A percentile compares a stretch with the other conserved stretches of the same genome.
These are phyloP conservation scores for Apiotrichum laibachii DNA, from an alignment of 1,284 basidiomycete genomes.

Conservation along the genomic window DNA sequence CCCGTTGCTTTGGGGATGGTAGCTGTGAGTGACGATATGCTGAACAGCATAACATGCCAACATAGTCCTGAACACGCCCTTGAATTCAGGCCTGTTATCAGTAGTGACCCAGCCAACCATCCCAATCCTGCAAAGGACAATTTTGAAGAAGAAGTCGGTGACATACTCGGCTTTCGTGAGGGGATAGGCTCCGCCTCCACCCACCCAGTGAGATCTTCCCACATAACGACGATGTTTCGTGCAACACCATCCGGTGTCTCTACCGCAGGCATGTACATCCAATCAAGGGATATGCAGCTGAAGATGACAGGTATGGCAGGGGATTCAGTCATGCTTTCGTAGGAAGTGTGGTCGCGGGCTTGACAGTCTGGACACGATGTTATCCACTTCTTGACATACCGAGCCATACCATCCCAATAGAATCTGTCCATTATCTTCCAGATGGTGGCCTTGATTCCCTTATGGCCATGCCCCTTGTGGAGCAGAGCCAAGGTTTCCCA, in stretches of 20 bases:
- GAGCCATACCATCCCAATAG: conserved; percentile 2
- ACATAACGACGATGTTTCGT: background rate
- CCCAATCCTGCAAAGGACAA: background rate
- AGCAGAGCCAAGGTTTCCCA: background rate
- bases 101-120: conserved; percentile 1
- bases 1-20: conserved; percentile 10
- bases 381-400: background rate
- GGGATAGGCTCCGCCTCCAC: background rate
- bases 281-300: conserved; percentile 8
- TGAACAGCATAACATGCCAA: background rate
- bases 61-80: background rate
- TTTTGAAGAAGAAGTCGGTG: background rate
- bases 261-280: conserved; percentile 6
- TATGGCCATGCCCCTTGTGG: background rate
- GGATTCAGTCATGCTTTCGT: background rate
- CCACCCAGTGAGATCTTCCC: conserved; percentile 10
- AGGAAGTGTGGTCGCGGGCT: background rate
- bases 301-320: conserved; percentile 5
- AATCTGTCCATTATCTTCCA: background rate
- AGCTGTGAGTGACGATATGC: background rate
- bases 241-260: background rate
- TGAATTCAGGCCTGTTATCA: conserved; percentile 6
- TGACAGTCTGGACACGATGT: conserved; percentile 7
- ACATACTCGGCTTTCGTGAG: background rate
- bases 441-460: background rate